phyloP scores from a whole-genome alignment of 192 early-diverging fungal genomes.

The Umbelopsis vinacea region DNA sequence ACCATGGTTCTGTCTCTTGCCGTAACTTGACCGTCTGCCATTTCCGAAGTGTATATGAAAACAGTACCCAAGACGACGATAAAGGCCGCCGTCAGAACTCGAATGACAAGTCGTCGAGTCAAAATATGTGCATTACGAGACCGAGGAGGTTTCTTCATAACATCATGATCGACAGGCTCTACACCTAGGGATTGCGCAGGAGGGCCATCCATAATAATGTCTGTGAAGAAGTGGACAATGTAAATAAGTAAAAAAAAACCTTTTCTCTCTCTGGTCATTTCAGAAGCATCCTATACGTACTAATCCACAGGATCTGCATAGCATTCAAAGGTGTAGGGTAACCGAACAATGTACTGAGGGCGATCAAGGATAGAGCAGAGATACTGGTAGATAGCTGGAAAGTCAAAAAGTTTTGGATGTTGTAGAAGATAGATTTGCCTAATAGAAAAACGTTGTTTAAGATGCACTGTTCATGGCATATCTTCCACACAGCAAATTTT shows the following conservation, averaged over 20 bases:
- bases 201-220: slow-evolving; percentile 98
- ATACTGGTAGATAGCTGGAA: slow-evolving; percentile 97
- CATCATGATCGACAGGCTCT: slow-evolving; percentile 89
- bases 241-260: background rate
- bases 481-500: background rate
- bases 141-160: slow-evolving; percentile 89
- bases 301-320: slow-evolving; percentile 99
- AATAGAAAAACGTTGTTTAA: background rate
- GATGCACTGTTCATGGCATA: background rate
- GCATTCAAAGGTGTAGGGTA: slow-evolving; percentile 92
- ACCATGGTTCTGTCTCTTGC: slow-evolving; percentile 91
- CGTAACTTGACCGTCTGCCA: slow-evolving; percentile 73
- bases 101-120: slow-evolving; percentile 66
- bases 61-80: slow-evolving; percentile 88
- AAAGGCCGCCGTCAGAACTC: slow-evolving; percentile 79
- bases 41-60: slow-evolving; percentile 76
- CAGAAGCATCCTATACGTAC: slow-evolving; percentile 56
- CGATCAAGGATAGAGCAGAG: slow-evolving; percentile 88
- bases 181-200: slow-evolving; percentile 98
- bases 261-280: background rate
- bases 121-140: slow-evolving; percentile 80
- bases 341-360: slow-evolving; percentile 83
- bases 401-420: slow-evolving; percentile 95
- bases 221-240: slow-evolving; percentile 40
- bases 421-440: slow-evolving; percentile 97